Evolutionary conservation across 345 rosid genomes (phyloP), one percentile per base, ranked within the genome.

Genomic region (Euphorbia peplus): DNA sequence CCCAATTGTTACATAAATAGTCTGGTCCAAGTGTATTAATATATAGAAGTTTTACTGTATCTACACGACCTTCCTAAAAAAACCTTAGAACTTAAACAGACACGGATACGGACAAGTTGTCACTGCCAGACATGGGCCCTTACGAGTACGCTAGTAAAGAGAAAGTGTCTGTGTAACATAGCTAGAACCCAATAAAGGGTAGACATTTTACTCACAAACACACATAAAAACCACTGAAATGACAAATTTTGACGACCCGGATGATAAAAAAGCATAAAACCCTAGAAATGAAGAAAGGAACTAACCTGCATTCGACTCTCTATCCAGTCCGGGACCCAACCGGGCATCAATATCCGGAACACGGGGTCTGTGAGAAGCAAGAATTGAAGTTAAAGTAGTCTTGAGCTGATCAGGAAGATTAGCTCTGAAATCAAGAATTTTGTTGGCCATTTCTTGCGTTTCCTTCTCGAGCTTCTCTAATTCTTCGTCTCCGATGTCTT

Each of bases 341-440:
- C 68, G 75, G 47, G 69, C 59, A 67, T 53, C 70, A 19, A 64
- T 2, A 1, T 63, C 65, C 21, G 85, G 68, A 0, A 80, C 63
- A 50, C 70, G 9, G 48, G 87, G 83, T 70, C 84, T 58, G 19
- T 79, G 84, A 19, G 80, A 63, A 29, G 87, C 80, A 62, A 86
- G 83, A 67, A 83, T 72, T 8, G 85, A 82, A 41, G 79, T 64
- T 18, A 86, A 77, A 2, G 91, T 76, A 58, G 70, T 58, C 68
- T 73, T 83, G 54, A 93, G 87, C 76, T 83, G 82, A 57, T 83
- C 90, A 29, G 96, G 96, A 42, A 90, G 82, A 66, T 83, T 82
- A 68, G 81, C 67, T 69, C 95, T 79, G 81, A 77, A 87, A 14
- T 87, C 85, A 18, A 80, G 74, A 46, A 93, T 80, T 81, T 80